phyloP scores from a whole-genome alignment of 371 early-diverging fungal genomes.

The Mortierella sp. region DNA sequence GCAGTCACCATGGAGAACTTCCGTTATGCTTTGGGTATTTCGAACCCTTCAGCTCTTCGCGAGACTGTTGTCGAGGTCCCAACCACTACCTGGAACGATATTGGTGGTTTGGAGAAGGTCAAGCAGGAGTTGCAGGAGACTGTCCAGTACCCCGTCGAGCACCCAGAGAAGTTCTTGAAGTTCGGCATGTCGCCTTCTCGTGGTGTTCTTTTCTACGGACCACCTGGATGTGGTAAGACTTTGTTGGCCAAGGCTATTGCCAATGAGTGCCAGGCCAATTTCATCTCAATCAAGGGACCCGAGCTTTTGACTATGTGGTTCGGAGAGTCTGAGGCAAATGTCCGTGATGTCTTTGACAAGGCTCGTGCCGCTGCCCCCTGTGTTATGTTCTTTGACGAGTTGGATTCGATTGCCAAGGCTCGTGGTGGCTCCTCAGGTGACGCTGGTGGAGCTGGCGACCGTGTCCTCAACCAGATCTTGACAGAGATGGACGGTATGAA shows the following conservation, averaged over 20 bases:
- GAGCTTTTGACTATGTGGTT: constrained; percentile 99
- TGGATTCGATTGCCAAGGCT: constrained; percentile 99
- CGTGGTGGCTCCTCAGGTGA: constrained; percentile 91
- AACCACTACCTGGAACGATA: constrained; percentile 98
- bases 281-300: constrained; percentile 99
- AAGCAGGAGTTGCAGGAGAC: constrained; percentile 99
- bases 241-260: constrained; percentile 99
- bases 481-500: constrained; percentile 99
- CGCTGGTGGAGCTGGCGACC: constrained; percentile 98
- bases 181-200: constrained; percentile 99
- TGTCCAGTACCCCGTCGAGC: constrained; percentile 99
- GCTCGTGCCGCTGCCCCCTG: constrained; percentile 99
- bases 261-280: constrained; percentile 99
- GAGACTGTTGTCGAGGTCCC: constrained; percentile 99
- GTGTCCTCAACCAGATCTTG: constrained; percentile 99
- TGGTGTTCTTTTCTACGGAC: constrained; percentile 99
- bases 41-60: constrained; percentile 99
- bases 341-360: constrained; percentile 99
- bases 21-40: constrained; percentile 94
- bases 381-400: constrained; percentile 99
- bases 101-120: constrained; percentile 99
- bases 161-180: constrained; percentile 99
- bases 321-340: constrained; percentile 99
- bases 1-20: constrained; percentile 99
- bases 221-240: constrained; percentile 99